Base-by-base conservation (phyloP, 179 eudicot species). In the Gypsophila paniculata region DNA sequence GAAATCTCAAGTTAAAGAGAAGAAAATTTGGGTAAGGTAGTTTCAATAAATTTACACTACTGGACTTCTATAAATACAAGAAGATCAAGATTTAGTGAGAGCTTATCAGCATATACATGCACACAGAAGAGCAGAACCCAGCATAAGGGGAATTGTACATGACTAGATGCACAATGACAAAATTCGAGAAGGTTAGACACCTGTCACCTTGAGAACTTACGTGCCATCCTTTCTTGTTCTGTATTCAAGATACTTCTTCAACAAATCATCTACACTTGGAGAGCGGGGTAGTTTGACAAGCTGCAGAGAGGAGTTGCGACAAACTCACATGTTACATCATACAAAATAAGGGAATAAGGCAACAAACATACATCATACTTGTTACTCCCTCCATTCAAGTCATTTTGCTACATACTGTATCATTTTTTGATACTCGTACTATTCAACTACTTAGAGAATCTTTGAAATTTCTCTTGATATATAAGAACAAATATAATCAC, bases 211-310 rank as follows among this genome's bases (percentile, higher is more conserved):
- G 65, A 72, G 65, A 64, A 89, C 96, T 91, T 82, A 93, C 97
- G 81, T 80, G 81, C 86, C 89, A 83, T 91, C 97, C 79, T 91
- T 93, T 69, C 87, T 85, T 57, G 89, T 78, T 77, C 87, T 80
- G 79, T 85, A 87, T 68, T 91, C 98, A 71, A 89, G 90, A 80
- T 89, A 93, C 83, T 89, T 88, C 53, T 85, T 79, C 76, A 93
- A 75, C 73, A 93, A 71, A 58, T 88, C 89, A 76, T 89, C 96
- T 68, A 93, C 97, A 78, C 72, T 91, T 25, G 97, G 98, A 72
- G 90, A 86, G 71, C 96, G 93, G 0, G 98, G 98, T 66, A 93
- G 86, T 76, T 87, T 89, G 72, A 88, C 90, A 74, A 93, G 93
- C 98, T 93, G 98, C 86, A 81, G 18, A 58, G 75, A 70, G 54